A percentile compares a stretch with the other conserved stretches of the same genome.
These are phyloP conservation scores for Epichloe sp. DNA, from an alignment of 2,329 filamentous ascomycete genomes.

Conservation along the genomic window DNA sequence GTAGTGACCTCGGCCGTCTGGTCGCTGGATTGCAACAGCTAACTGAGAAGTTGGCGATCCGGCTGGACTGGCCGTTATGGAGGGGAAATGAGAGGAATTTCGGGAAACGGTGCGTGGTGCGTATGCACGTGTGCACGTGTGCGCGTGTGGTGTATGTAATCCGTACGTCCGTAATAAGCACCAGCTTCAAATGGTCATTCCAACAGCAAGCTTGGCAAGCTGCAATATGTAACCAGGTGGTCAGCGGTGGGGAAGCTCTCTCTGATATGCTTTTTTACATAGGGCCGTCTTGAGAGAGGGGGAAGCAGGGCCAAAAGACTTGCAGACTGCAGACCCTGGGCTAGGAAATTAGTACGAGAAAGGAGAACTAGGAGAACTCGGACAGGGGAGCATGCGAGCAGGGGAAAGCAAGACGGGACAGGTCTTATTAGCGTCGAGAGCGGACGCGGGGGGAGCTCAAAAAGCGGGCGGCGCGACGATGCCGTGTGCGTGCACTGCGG, in stretches of 20 bases:
- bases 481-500: background rate
- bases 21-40: background rate
- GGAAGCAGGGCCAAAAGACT: background rate
- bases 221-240: background rate
- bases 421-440: background rate
- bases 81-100: background rate
- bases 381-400: background rate
- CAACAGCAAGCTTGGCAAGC: background rate
- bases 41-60: background rate
- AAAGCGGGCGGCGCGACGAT: background rate
- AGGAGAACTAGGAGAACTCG: background rate
- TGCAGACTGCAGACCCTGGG: background rate
- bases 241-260: slow-evolving; percentile 1
- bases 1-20: background rate
- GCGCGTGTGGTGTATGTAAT: background rate
- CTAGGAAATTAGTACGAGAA: slow-evolving; percentile 1
- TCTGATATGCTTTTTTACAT: slow-evolving; percentile 8
- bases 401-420: background rate
- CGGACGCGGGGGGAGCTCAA: slow-evolving; percentile 1
- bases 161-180: no score
- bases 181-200: no score
- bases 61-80: background rate
- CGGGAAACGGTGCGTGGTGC: background rate
- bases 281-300: background rate
- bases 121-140: background rate